phyloP scores from a whole-genome alignment of 2,329 filamentous ascomycete species.

The Blastomyces emzantsi region DNA sequence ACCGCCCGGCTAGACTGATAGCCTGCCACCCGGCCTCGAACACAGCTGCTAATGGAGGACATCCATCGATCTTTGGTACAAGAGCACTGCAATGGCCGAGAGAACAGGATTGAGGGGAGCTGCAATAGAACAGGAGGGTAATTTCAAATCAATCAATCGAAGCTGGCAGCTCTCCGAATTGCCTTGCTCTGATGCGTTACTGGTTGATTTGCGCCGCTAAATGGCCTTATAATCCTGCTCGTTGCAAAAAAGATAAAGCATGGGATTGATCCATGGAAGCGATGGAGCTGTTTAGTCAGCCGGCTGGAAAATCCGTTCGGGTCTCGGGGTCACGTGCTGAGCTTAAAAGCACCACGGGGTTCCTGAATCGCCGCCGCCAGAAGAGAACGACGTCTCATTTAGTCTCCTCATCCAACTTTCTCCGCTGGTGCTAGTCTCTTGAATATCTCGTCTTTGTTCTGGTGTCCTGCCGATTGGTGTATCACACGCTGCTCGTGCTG shows the following conservation, averaged over 20 bases:
- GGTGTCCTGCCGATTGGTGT: not conserved
- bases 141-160: not conserved
- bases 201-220: not conserved
- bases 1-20: not conserved
- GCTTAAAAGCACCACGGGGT: conserved; percentile 2
- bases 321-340: not conserved
- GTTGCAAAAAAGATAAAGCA: not conserved
- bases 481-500: conserved; percentile 1
- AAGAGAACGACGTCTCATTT: conserved; percentile 1
- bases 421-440: not conserved
- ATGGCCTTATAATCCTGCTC: not conserved
- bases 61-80: conserved; percentile 13
- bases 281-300: conserved; percentile 4
- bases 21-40: conserved; percentile 10
- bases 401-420: not conserved
- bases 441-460: not conserved
- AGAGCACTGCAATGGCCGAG: not conserved
- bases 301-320: not conserved
- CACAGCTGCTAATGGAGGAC: conserved; percentile 11
- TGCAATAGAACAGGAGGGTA: not conserved
- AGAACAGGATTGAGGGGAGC: not conserved
- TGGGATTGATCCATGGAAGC: not conserved
- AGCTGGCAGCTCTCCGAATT: not conserved
- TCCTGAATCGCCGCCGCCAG: conserved; percentile 9
- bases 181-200: no score